Evolutionary conservation across 805 yeast genomes (phyloP), one percentile per base, ranked within the genome.

Genomic region (Yarrowia hollandica): DNA sequence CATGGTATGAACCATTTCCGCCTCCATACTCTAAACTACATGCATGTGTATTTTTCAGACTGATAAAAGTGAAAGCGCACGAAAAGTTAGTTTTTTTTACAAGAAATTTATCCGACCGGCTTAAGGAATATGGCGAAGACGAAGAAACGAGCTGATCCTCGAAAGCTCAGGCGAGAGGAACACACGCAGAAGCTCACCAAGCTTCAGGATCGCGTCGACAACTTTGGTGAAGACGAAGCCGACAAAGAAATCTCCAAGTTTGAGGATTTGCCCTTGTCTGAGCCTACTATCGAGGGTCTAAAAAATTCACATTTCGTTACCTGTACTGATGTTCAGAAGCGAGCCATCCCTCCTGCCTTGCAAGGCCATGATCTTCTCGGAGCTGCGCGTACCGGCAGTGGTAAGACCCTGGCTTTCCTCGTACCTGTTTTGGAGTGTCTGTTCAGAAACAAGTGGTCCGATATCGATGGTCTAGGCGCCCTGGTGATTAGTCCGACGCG

Each of bases 401-500:
- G 97, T 19, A 90, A 90, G 68, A 90, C 97, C 0, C 72, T 90
- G 61, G 91, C 96, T 10, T 90, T 91, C 66, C 74, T 90, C 64
- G 78, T 90, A 42, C 97, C 97, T 0, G 79, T 88, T 14, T 72
- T 91, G 8, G 82, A 82, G 55, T 60, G 62, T 14, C 75, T 90
- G 60, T 79, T 81, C 61, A 79, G 84, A 62, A 83, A 84, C 65
- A 78, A 79, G 58, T 89, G 96, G 86, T 83, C 89, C 46, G 94
- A 85, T 62, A 77, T 73, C 65, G 97, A 90, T 70, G 97, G 97
- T 1, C 75, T 91, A 35, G 96, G 96, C 5, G 97, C 96, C 0
- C 75, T 90, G 60, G 82, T 90, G 21, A 83, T 90, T n/a, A 84
- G 96, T 1, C 97, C 97, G 4, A 90, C 97, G 0, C 80, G 97